Conservation (phyloP, 2,329 filamentous ascomycete species). For the Aspergillus hortae region DNA sequence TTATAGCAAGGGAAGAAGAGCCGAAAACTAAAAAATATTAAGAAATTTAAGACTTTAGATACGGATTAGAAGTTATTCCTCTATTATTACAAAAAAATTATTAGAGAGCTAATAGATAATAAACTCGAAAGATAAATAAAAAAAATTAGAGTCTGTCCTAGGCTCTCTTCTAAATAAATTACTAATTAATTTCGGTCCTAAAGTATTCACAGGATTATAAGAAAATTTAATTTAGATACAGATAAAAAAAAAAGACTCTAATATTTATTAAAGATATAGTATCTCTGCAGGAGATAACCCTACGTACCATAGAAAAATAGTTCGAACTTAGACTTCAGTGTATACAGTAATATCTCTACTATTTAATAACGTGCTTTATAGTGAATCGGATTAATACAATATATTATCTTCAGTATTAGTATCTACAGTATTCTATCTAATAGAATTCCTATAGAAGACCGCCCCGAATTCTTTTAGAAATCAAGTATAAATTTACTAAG, state of each 20-base stretch:
- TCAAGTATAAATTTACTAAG: conserved; percentile 4
- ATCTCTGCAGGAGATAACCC: not conserved
- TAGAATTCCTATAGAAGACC: not conserved
- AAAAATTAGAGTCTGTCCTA: not conserved
- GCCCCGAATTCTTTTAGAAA: conserved; percentile 1
- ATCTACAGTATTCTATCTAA: not conserved
- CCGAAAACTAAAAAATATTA: conserved; percentile 1
- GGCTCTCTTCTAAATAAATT: not conserved
- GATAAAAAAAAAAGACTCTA: not conserved
- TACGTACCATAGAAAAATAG: not conserved
- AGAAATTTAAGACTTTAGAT: conserved; percentile 3
- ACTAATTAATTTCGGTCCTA: not conserved
- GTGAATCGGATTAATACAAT: conserved; percentile 1
- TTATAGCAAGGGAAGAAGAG: conserved; percentile 1
- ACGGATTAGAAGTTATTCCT: conserved; percentile 2
- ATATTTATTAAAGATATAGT: conserved; percentile 4
- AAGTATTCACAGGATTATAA: not conserved
- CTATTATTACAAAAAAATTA: not conserved
- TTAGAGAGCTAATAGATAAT: not conserved
- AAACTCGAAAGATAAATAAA: not conserved
- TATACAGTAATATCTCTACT: conserved; percentile 1
- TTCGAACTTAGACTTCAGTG: not conserved
- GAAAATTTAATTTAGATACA: not conserved
- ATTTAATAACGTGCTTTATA: not conserved
- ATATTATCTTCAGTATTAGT: not conserved